Conservation (phyloP, 441 rosid genomes). For the Croton setiger region DNA sequence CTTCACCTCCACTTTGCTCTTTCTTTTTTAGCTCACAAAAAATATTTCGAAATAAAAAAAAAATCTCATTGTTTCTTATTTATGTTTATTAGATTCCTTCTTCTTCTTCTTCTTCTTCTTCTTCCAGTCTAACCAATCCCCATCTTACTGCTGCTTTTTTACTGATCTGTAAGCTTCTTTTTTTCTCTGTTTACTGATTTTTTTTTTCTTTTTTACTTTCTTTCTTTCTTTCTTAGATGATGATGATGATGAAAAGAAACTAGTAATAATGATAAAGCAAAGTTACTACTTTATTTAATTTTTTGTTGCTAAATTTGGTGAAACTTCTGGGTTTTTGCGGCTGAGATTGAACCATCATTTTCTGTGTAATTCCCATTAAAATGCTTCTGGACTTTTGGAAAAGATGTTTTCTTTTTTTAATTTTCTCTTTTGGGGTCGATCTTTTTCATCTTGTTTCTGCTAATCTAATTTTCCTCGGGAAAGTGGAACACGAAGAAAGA, state of each 20-base stretch:
- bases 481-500: constrained; percentile 21
- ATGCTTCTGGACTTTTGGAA: not conserved
- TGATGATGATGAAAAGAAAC: not conserved
- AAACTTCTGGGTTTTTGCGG: constrained; percentile 35
- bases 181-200: not conserved
- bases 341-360: constrained; percentile 35
- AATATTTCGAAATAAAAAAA: not conserved
- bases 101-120: not conserved
- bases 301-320: constrained; percentile 35
- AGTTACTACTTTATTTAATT: not conserved
- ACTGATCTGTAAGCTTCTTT: not conserved
- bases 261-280: not conserved
- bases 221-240: not conserved
- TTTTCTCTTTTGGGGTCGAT: not conserved
- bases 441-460: not conserved
- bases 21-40: not conserved
- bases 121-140: not conserved
- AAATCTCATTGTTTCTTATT: not conserved
- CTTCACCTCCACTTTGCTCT: not conserved
- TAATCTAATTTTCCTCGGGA: constrained; percentile 23
- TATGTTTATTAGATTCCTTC: not conserved
- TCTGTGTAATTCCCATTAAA: constrained; percentile 15
- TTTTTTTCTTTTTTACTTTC: not conserved
- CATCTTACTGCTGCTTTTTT: not conserved
- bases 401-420: constrained; percentile 5